Evolutionary conservation across 2,329 filamentous ascomycete genomes (phyloP).

Genomic region (Clarireedia paspali): DNA sequence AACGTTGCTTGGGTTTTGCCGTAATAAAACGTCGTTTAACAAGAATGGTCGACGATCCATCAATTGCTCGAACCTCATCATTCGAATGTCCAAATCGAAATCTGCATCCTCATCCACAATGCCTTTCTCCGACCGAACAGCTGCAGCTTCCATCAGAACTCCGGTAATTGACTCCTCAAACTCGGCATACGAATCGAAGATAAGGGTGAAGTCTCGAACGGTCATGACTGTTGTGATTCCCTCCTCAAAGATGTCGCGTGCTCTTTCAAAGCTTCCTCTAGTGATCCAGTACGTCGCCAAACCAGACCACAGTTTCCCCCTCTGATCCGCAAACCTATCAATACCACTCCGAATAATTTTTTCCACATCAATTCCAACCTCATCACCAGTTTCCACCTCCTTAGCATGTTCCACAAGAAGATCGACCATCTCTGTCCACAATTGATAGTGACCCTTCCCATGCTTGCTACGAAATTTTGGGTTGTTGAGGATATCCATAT

Average conservation of each 20-base stretch:
- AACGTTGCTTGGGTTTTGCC: constrained; percentile 95
- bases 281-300: constrained; percentile 96
- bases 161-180: constrained; percentile 96
- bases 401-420: constrained; percentile 84
- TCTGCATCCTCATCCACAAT: constrained; percentile 75
- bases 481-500: constrained; percentile 89
- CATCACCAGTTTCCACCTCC: constrained; percentile 72
- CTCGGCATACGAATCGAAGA: constrained; percentile 94
- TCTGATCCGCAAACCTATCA: constrained; percentile 81
- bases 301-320: constrained; percentile 90
- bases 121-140: constrained; percentile 70
- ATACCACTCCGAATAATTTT: constrained; percentile 90
- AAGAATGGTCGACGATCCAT: constrained; percentile 97
- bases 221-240: constrained; percentile 98
- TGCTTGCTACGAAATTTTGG: constrained; percentile 85
- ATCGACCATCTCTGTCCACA: constrained; percentile 98
- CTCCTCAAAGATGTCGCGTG: constrained; percentile 90
- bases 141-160: constrained; percentile 81
- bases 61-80: constrained; percentile 96
- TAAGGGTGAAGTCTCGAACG: constrained; percentile 89
- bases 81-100: constrained; percentile 89
- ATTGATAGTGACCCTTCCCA: constrained; percentile 88
- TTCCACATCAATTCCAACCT: constrained; percentile 82
- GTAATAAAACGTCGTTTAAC: constrained; percentile 87
- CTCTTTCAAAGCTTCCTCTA: constrained; percentile 83